Evolutionary conservation across 805 yeast species (phyloP), one percentile per base, ranked within the genome.

Genomic region (Ogataea ramenticola): DNA sequence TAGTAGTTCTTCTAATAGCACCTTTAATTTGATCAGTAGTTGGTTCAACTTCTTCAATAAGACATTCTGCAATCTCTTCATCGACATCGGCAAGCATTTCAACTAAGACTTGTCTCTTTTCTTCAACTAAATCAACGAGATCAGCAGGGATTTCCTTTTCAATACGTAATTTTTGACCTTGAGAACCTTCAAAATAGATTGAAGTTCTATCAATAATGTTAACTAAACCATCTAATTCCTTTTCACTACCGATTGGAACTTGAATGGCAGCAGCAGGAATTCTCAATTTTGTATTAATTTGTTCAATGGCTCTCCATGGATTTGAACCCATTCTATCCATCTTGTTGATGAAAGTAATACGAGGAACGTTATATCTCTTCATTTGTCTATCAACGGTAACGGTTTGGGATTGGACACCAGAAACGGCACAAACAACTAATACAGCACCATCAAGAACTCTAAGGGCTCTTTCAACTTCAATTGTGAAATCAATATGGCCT

Each of bases 291-390:
- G 68, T 54, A 67, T 91, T 88, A 55, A 93, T 76, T 70, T 91
- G 98, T 46, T 86, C 95, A 56, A 93, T 85, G 46, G 95, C 96
- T 50, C 76, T 78, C 83, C 95, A 93, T 20, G 99, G 99, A 66
- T 93, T 82, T 44, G 99, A 86, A 53, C 99, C 99, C 96, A 93
- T 87, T 64, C 99, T 81, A 67, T 93, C 99, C 97, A 93, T 90
- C 72, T 93, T 93, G 70, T 93, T 93, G 66, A 93, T 86, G 60
- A 93, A 93, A 10, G 99, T 91, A 43, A 93, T 76, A 60, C 99
- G 79, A 43, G 99, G 99, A 59, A 93, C 96, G 61, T 93, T 89
- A 68, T 93, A 93, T 63, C 99, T 82, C 57, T 96, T 81, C 99
- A 93, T 93, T 71, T 93, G 99, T 62, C 99, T 83, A 65, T 93